Conservation (phyloP, 805 yeast species). For the Cyberlindnera xishuangbannaensis region DNA sequence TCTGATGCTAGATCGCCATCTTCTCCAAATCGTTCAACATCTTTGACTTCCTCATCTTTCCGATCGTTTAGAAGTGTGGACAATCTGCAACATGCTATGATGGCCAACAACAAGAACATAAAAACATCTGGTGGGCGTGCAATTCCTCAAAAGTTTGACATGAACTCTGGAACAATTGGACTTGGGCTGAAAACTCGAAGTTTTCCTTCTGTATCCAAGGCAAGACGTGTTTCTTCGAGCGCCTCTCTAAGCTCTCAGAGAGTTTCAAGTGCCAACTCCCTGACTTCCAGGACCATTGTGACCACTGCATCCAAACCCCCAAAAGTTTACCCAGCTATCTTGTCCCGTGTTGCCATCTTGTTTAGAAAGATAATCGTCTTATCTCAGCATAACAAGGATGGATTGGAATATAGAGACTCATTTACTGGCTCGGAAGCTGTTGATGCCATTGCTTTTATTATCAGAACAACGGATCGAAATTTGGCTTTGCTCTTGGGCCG, state of each 20-base stretch:
- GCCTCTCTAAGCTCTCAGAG: slow-evolving; percentile 22
- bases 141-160: slow-evolving; percentile 41
- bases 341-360: slow-evolving; percentile 76
- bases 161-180: slow-evolving; percentile 25
- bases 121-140: slow-evolving; percentile 39
- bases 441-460: slow-evolving; percentile 78
- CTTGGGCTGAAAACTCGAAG: slow-evolving; percentile 41
- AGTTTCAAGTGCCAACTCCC: slow-evolving; percentile 19
- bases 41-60: slow-evolving; percentile 29
- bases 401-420: slow-evolving; percentile 85
- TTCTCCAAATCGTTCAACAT: slow-evolving; percentile 29
- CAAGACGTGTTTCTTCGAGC: slow-evolving; percentile 22
- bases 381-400: slow-evolving; percentile 83
- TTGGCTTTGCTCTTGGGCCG: slow-evolving; percentile 85
- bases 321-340: slow-evolving; percentile 80
- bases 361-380: slow-evolving; percentile 65
- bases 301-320: slow-evolving; percentile 47
- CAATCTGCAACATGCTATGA: slow-evolving; percentile 14
- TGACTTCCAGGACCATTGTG: slow-evolving; percentile 37
- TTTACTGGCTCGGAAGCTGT: slow-evolving; percentile 94
- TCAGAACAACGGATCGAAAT: slow-evolving; percentile 86
- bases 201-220: slow-evolving; percentile 33
- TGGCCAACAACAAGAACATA: slow-evolving; percentile 27
- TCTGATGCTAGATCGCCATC: slow-evolving; percentile 9
- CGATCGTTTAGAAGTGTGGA: slow-evolving; percentile 27